phyloP scores from a whole-genome alignment of 768 basidiomycete genomes.

The Collybiopsis luxurians region DNA sequence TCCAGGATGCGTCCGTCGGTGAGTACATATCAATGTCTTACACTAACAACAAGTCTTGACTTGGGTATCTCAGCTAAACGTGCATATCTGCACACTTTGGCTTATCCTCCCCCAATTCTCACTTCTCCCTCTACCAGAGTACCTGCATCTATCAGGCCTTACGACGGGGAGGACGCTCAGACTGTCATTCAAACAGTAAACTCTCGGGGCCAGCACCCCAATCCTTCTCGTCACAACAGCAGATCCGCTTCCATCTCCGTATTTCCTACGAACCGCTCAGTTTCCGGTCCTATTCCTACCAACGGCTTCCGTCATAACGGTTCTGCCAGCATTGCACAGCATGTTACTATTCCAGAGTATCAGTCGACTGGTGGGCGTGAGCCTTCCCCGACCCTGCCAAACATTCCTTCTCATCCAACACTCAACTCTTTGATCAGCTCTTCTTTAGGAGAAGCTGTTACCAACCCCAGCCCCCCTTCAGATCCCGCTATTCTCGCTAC shows the following conservation, averaged over 20 bases:
- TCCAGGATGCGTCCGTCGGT: constrained; percentile 89
- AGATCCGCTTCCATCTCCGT: constrained; percentile 68
- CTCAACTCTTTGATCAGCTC: constrained; percentile 83
- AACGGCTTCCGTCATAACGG: constrained; percentile 28
- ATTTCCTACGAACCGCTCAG: constrained; percentile 38
- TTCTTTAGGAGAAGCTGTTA: constrained; percentile 55
- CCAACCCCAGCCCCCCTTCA: constrained; percentile 40
- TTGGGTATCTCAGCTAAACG: constrained; percentile 72
- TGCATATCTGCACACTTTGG: constrained; percentile 89
- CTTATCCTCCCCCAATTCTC: constrained; percentile 73
- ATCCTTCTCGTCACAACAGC: constrained; percentile 66
- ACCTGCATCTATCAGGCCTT: constrained; percentile 75
- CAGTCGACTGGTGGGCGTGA: constrained; percentile 49
- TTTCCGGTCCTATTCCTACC: constrained; percentile 33
- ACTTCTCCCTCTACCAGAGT: constrained; percentile 50
- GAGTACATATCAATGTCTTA: constrained; percentile 32
- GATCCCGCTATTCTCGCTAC: constrained; percentile 72
- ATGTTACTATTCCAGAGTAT: constrained; percentile 55
- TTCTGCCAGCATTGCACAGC: constrained; percentile 33
- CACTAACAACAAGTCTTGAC: constrained; percentile 3
- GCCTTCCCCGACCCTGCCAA: constrained; percentile 80
- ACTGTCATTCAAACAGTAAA: constrained; percentile 81
- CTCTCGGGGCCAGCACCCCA: constrained; percentile 62
- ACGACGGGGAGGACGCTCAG: constrained; percentile 94
- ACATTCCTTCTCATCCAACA: constrained; percentile 78